Conservation (phyloP, 306 rosid species). For the Pueraria montana region DNA sequence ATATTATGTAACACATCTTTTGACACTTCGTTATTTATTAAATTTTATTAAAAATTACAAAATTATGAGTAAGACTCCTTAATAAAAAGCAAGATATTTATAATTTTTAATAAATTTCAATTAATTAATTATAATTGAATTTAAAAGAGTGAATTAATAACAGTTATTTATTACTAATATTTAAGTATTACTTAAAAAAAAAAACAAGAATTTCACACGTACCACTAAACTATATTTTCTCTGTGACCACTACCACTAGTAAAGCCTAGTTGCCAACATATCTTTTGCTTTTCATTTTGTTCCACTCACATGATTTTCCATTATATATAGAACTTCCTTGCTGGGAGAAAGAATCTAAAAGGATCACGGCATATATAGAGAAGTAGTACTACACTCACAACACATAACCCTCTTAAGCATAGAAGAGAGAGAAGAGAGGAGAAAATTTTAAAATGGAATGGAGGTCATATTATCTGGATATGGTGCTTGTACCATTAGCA, state of each 20-base stretch:
- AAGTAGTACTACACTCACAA: neutral
- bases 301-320: constrained; percentile 37
- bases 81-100: too few species aligned
- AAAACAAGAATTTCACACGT: neutral
- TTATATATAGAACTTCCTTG: constrained; percentile 43
- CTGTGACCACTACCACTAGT: constrained; percentile 10
- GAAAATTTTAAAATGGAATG: constrained; percentile 61
- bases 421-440: neutral
- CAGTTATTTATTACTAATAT: neutral
- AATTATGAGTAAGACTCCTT: too few species aligned
- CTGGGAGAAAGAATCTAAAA: constrained; percentile 29
- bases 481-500: constrained; percentile 77
- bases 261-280: constrained; percentile 2
- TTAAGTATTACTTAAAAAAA: neutral
- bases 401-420: neutral
- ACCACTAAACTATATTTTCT: neutral
- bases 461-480: constrained; percentile 80
- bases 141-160: neutral
- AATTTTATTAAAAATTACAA: too few species aligned
- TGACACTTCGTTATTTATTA: neutral
- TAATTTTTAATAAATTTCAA: too few species aligned
- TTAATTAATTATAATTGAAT: neutral
- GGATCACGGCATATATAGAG: constrained; percentile 17
- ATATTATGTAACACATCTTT: neutral
- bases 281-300: constrained; percentile 25